These are phyloP conservation scores for Chrysoporthe austroafricana DNA, from an alignment of 2,329 filamentous ascomycete genomes.

Conservation along the genomic window DNA sequence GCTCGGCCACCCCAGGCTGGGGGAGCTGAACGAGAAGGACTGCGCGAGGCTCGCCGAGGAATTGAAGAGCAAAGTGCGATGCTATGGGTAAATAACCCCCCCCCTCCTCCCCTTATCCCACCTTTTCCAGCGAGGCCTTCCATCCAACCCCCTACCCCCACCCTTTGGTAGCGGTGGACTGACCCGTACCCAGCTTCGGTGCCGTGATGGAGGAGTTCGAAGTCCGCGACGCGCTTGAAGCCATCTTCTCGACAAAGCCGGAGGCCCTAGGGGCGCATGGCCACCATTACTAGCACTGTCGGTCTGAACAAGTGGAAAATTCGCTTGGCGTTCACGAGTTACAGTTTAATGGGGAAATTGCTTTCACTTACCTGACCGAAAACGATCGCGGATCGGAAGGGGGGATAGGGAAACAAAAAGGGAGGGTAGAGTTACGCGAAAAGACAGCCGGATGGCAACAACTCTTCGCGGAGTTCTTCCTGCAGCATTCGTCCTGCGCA, in stretches of 20 bases:
- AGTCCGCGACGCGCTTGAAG: slow-evolving; percentile 76
- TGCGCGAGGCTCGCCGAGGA: slow-evolving; percentile 74
- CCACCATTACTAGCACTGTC: background rate
- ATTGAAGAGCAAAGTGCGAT: slow-evolving; percentile 79
- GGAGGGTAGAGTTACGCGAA: background rate
- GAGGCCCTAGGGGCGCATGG: slow-evolving; percentile 32
- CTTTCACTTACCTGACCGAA: background rate
- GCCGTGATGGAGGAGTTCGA: slow-evolving; percentile 71
- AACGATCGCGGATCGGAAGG: background rate
- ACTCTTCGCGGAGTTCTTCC: no score
- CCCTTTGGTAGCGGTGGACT: background rate
- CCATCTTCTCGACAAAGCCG: slow-evolving; percentile 64
- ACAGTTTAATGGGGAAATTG: background rate
- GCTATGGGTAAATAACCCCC: slow-evolving; percentile 75
- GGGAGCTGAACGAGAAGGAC: slow-evolving; percentile 68
- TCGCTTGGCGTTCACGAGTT: background rate
- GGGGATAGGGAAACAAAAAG: background rate
- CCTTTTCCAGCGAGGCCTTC: background rate
- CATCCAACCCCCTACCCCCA: no score
- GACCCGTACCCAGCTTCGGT: slow-evolving; percentile 52
- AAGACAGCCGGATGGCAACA: background rate
- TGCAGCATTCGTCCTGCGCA: no score
- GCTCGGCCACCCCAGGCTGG: slow-evolving; percentile 70
- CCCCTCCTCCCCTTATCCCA: background rate
- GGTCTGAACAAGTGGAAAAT: background rate